Conservation (phyloP, 192 early-diverging fungal genomes). For the Gonapodya prolifera region DNA sequence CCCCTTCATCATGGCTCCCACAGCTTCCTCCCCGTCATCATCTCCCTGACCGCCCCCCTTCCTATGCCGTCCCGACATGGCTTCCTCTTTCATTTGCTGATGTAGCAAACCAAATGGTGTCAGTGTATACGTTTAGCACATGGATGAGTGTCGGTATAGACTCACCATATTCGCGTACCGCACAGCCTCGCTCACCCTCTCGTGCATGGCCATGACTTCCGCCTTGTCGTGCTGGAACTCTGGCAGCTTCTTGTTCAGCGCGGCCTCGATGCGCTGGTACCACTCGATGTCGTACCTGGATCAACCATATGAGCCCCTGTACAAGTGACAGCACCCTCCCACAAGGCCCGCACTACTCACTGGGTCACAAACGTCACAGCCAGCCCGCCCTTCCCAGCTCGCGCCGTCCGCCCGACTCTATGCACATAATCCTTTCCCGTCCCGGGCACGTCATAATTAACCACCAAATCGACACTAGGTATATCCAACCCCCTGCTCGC, state of each 20-base stretch:
- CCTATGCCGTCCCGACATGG: no score
- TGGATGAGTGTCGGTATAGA: not conserved
- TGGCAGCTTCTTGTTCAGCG: constrained; percentile 74
- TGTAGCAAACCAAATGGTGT: not conserved
- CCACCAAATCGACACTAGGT: constrained; percentile 83
- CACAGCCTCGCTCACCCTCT: constrained; percentile 83
- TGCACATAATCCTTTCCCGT: constrained; percentile 83
- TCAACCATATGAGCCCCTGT: no score
- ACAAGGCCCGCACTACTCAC: constrained; percentile 20
- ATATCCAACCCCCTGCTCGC: constrained; percentile 88
- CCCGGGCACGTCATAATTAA: constrained; percentile 93
- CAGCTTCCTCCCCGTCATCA: not conserved
- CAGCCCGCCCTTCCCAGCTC: constrained; percentile 67
- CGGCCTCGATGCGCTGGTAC: constrained; percentile 86
- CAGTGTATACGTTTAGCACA: not conserved
- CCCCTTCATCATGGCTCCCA: not conserved
- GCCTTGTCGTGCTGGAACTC: constrained; percentile 66
- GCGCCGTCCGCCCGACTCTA: constrained; percentile 73
- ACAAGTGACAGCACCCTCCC: no score
- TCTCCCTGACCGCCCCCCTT: not conserved
- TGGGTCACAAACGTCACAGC: constrained; percentile 40
- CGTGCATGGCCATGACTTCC: constrained; percentile 79
- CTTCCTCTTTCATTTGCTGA: constrained; percentile 7
- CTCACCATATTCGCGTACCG: constrained; percentile 58
- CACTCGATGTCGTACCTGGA: constrained; percentile 80